These are phyloP conservation scores for Fusarium citri DNA, from an alignment of 2,329 filamentous ascomycete species.

Conservation along the genomic window DNA sequence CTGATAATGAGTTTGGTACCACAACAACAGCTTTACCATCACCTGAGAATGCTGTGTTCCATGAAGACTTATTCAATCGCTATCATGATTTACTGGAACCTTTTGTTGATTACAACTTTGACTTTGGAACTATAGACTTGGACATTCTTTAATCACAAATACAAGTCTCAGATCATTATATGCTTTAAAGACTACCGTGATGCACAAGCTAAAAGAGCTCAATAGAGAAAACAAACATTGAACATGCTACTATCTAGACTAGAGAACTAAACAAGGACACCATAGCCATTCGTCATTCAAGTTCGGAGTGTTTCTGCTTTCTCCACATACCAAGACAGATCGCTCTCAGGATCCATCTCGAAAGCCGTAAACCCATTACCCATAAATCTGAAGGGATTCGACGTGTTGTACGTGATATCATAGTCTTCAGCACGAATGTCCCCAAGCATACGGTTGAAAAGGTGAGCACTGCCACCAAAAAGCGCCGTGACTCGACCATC, in stretches of 20 bases:
- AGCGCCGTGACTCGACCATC: conserved; percentile 38
- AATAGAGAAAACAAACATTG: neutral
- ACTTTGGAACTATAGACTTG: conserved; percentile 29
- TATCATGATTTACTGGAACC: conserved; percentile 42
- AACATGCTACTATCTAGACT: neutral
- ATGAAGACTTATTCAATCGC: conserved; percentile 28
- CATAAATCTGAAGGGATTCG: conserved; percentile 40
- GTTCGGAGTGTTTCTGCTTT: conserved; percentile 30
- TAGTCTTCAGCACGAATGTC: conserved; percentile 41
- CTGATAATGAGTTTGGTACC: conserved; percentile 33
- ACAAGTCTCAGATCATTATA: neutral
- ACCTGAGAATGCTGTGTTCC: conserved; percentile 33
- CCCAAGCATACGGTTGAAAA: conserved; percentile 38
- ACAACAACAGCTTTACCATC: conserved; percentile 20
- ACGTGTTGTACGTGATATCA: conserved; percentile 36
- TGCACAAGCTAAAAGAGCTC: no score
- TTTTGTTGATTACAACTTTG: conserved; percentile 37
- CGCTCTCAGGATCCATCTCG: conserved; percentile 41
- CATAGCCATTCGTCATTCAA: neutral
- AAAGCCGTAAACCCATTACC: conserved; percentile 40
- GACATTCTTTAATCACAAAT: conserved; percentile 1
- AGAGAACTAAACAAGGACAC: neutral
- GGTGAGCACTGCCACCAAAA: conserved; percentile 39
- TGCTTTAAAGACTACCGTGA: neutral
- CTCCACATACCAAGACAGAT: conserved; percentile 40